Evolutionary conservation across 2,329 filamentous ascomycete species (phyloP), one percentile per base, ranked within the genome.

Genomic region (Aspergillus pseudotamarii): DNA sequence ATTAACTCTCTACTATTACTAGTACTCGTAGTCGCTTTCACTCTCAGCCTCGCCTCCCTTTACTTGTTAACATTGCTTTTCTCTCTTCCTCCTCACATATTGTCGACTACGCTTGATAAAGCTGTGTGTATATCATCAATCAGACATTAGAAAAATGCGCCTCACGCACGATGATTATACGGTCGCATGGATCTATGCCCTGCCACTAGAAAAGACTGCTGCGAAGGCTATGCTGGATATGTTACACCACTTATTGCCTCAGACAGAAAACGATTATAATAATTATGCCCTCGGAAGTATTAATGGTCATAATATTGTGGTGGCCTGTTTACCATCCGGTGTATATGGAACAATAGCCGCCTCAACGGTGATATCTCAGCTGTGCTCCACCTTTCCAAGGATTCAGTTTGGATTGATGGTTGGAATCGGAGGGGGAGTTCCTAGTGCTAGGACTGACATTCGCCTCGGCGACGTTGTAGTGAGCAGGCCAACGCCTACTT

Each of bases 221-320:
- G 73, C 72, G 10, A 62, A 56, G 5, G 63, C 59, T 6, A 72
- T 75, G 71, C 61, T 78, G 2, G 75, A 78, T 60, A 64, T 72
- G 5, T 53, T 60, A 6, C 73, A 76, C 56, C 58, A 57, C 16
- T n/a, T 46, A 14, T 58, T 66, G 8, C 26, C 57, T 6, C 26
- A 43, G 2, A 26, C 61, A 21, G 3, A 6, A 16, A 23, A 53
- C 28, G 71, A 75, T 32, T n/a, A n/a, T 58, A 75, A 75, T 48
- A 60, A 53, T 14, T 73, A 75, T 50, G 51, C 59, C 1, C 58
- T 73, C 4, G 72, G 72, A 6, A 60, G 34, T 5, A 68, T 76
- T 11, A 30, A 57, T 1, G 43, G 61, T 8, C 69, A 74, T 48
- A 69, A 75, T 43, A 57, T 75, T 16, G 71, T 71, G 0, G 66